These are phyloP conservation scores for Cordyceps fumosorosea DNA, from an alignment of 2,329 filamentous ascomycete species.

Conservation along the genomic window DNA sequence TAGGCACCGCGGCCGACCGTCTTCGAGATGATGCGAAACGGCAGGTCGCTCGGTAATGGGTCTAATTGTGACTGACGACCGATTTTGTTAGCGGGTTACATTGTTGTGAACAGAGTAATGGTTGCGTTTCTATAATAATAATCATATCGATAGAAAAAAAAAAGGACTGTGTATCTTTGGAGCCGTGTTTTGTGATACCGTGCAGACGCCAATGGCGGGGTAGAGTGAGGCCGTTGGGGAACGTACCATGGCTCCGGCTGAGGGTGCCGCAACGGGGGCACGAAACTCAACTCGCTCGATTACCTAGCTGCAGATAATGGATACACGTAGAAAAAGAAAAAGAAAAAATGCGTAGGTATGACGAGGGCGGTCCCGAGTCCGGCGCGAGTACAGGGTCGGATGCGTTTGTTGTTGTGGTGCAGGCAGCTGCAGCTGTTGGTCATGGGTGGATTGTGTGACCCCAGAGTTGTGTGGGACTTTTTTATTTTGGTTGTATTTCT, in stretches of 20 bases:
- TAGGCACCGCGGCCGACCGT: constrained; percentile 96
- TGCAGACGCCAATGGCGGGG: not conserved
- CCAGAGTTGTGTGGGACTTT: no score
- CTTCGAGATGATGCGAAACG: constrained; percentile 91
- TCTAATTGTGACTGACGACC: constrained; percentile 71
- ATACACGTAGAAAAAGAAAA: not conserved
- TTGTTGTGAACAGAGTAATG: not conserved
- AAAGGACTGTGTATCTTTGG: not conserved
- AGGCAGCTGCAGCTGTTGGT: not conserved
- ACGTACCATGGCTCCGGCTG: constrained; percentile 38
- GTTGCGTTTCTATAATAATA: not conserved
- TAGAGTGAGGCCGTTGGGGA: not conserved
- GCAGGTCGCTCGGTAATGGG: constrained; percentile 75
- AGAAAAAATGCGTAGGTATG: not conserved
- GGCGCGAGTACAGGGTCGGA: not conserved
- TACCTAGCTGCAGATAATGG: not conserved
- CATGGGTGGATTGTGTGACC: no score
- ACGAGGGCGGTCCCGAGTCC: not conserved
- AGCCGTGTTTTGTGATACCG: not conserved
- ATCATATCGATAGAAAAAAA: not conserved
- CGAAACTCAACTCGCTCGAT: no score
- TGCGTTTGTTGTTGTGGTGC: not conserved
- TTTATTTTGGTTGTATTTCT: not conserved
- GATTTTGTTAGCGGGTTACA: constrained; percentile 46
- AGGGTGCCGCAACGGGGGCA: not conserved